Evolutionary conservation across 2,329 filamentous ascomycete species (phyloP).

Genomic region (Fusarium denticulatum): DNA sequence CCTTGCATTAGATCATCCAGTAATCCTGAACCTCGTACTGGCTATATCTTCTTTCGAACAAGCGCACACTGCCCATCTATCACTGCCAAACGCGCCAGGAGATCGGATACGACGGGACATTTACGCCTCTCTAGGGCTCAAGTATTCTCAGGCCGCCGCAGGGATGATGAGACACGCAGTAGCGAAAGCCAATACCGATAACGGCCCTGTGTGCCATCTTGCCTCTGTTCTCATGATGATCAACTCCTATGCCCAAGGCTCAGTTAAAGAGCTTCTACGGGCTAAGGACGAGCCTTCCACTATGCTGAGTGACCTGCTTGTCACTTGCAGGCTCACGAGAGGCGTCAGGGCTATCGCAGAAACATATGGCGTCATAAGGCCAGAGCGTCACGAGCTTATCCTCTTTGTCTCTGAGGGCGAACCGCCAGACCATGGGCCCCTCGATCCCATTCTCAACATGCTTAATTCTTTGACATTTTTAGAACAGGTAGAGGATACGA

Average conservation of each 20-base stretch:
- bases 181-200: neutral
- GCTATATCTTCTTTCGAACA: neutral
- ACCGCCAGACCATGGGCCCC: neutral
- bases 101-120: neutral
- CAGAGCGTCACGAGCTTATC: neutral
- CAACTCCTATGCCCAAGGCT: neutral
- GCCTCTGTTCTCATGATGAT: slow-evolving; percentile 8
- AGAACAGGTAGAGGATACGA: neutral
- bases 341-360: neutral
- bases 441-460: neutral
- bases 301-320: neutral
- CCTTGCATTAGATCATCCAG: neutral
- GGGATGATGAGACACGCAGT: neutral
- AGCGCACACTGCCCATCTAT: neutral
- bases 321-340: neutral
- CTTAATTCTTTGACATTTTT: neutral
- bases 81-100: neutral
- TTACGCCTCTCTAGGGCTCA: neutral
- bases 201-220: neutral
- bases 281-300: neutral
- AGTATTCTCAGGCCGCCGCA: neutral
- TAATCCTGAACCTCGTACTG: neutral
- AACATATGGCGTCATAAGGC: neutral
- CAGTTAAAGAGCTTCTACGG: neutral
- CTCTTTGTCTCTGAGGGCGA: neutral